Evolutionary conservation across 225 moss, liverwort and hornwort species (phyloP).

Genomic region (Sphagnum contortum): DNA sequence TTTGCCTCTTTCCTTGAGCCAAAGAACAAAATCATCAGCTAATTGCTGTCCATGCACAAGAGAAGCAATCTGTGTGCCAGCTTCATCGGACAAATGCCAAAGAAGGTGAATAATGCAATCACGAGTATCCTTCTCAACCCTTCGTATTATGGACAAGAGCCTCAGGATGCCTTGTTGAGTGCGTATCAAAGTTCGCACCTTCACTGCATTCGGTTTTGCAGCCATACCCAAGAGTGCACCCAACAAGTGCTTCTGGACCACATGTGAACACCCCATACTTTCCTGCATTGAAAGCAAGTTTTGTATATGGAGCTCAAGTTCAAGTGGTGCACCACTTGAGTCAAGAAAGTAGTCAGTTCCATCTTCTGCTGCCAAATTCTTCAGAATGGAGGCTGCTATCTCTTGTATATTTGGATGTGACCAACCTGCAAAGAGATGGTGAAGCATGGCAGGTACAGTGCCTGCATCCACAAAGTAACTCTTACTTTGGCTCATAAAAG

Average conservation of each 20-base stretch:
- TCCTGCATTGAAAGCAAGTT: slow-evolving; percentile 21
- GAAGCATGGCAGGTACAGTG: slow-evolving; percentile 18
- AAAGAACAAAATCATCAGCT: slow-evolving; percentile 9
- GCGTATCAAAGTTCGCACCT: slow-evolving; percentile 11
- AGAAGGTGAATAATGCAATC: slow-evolving; percentile 20
- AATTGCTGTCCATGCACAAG: slow-evolving; percentile 9
- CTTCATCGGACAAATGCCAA: slow-evolving; percentile 17
- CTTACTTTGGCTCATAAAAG: slow-evolving; percentile 12
- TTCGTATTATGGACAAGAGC: slow-evolving; percentile 17
- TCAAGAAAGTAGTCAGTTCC: slow-evolving; percentile 22
- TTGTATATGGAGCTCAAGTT: slow-evolving; percentile 11
- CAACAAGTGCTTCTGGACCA: slow-evolving; percentile 19
- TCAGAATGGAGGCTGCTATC: slow-evolving; percentile 18
- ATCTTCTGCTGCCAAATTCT: slow-evolving; percentile 16
- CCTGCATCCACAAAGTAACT: slow-evolving; percentile 18
- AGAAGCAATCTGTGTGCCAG: slow-evolving; percentile 17
- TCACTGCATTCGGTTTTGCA: slow-evolving; percentile 9
- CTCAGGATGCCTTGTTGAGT: slow-evolving; percentile 18
- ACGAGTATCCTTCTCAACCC: slow-evolving; percentile 10
- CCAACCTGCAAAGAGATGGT: slow-evolving; percentile 17
- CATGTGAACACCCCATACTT: slow-evolving; percentile 7
- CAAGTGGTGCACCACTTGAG: slow-evolving; percentile 14
- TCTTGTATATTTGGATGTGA: slow-evolving; percentile 24
- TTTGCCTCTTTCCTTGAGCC: slow-evolving; percentile 11
- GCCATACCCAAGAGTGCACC: slow-evolving; percentile 22